phyloP scores from a whole-genome alignment of 23 red algal species.

The Agarophyton chilense region DNA sequence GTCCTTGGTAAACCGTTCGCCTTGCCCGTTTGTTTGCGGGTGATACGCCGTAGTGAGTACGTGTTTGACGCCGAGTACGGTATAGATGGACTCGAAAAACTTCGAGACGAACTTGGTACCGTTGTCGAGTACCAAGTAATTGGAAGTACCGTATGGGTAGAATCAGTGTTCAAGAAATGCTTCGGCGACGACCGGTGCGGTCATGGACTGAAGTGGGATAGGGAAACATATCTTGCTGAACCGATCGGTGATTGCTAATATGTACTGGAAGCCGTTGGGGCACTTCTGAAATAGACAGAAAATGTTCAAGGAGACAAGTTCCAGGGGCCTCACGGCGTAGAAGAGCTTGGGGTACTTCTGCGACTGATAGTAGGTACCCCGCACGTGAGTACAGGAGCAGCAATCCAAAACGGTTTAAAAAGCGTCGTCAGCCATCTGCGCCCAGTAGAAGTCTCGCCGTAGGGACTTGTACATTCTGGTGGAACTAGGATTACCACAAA shows the following conservation, averaged over 20 bases:
- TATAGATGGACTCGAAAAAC: slow-evolving; percentile 45
- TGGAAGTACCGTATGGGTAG: slow-evolving; percentile 31
- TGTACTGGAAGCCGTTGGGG: slow-evolving; percentile 3
- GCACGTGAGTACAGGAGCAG: neutral
- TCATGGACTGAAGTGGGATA: neutral
- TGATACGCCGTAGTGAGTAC: slow-evolving; percentile 23
- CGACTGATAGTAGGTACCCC: neutral
- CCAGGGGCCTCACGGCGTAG: neutral
- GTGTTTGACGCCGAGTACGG: neutral
- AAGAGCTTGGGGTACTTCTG: slow-evolving; percentile 6
- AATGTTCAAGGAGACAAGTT: slow-evolving; percentile 45
- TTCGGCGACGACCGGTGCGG: neutral
- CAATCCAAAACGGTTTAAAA: slow-evolving; percentile 25
- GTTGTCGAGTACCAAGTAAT: slow-evolving; percentile 27
- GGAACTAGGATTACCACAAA: slow-evolving; percentile 44
- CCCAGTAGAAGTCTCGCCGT: slow-evolving; percentile 57
- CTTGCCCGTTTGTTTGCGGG: slow-evolving; percentile 42
- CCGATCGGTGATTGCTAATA: slow-evolving; percentile 48
- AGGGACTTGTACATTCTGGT: slow-evolving; percentile 45
- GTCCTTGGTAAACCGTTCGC: slow-evolving; percentile 33
- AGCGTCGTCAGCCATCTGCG: slow-evolving; percentile 52
- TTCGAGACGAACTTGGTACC: slow-evolving; percentile 31
- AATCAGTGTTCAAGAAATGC: slow-evolving; percentile 52
- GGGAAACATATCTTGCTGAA: slow-evolving; percentile 32
- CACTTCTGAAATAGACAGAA: slow-evolving; percentile 26